Evolutionary conservation across 2,329 filamentous ascomycete genomes (phyloP), one percentile per base, ranked within the genome.

Genomic region (Alternaria triticina): DNA sequence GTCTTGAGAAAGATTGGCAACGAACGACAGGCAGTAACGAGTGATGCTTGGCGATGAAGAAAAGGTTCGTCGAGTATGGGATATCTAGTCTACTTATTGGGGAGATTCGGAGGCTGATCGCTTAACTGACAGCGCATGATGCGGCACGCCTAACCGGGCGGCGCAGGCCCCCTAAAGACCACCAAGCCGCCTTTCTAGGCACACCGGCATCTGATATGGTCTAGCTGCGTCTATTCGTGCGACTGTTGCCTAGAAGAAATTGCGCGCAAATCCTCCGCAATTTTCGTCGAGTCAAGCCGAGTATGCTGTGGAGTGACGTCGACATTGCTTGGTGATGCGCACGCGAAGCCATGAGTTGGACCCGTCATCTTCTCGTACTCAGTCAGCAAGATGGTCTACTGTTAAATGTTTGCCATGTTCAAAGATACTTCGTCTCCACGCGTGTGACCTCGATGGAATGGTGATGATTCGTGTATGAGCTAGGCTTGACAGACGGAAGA

Each of bases 61-160:
- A 12, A 33, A 30, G 27, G 30, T 12, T 36, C 20, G 22, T 20
- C 22, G 15, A 40, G 13, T 36, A 28, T 57, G 60, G 60, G 28
- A 25, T 33, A 10, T 46, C n/a, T 27, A 49, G 49, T 30, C 60
- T 62, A 62, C 57, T 62, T 62, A 62, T 59, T 45, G 27, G 27
- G 44, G 17, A 49, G 55, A 25, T 49, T 47, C 22, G 25, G 25
- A 25, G 54, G 27, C 59, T 45, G 59, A 45, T 56, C 27, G 46
- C 17, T 33, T 40, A 23, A 57, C 28, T 62, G 50, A 54, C 43
- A 62, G 49, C 44, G 60, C 60, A 59, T 47, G 55, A 54, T 54
- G 55, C 60, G 50, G 60, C 55, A 51, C 49, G 55, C 55, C 60
- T 62, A 43, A 59, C 27, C 49, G 33, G 33, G 33, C 33, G 28